Conservation (phyloP, 78 protist genomes). For the Guillardia theta region DNA sequence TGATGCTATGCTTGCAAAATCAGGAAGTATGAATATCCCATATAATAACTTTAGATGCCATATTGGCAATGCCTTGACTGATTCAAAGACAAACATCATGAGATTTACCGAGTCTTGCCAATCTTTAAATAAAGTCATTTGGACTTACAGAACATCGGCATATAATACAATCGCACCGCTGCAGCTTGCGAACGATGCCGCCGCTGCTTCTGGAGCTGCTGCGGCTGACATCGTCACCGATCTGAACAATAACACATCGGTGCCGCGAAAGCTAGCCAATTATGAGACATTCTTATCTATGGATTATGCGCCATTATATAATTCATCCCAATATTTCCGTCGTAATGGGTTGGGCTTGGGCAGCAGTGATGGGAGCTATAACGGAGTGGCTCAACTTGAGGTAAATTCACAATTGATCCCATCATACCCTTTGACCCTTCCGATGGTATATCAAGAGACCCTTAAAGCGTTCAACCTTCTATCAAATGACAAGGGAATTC, state of each 20-base stretch:
- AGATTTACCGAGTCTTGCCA: neutral
- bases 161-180: neutral
- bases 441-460: neutral
- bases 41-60: neutral
- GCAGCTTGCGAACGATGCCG: too few relatives aligned
- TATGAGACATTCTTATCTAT: neutral
- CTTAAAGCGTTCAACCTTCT: neutral
- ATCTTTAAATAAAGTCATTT: neutral
- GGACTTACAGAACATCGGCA: neutral
- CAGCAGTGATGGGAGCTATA: too few relatives aligned
- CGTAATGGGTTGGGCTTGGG: neutral
- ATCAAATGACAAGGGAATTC: neutral
- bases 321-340: neutral
- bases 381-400: neutral
- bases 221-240: neutral
- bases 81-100: neutral
- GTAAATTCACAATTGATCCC: neutral
- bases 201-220: neutral
- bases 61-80: neutral
- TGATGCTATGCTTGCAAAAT: neutral
- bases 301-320: neutral
- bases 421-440: neutral
- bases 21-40: neutral
- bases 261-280: neutral
- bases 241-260: neutral